Base-by-base conservation (phyloP, 345 rosid species). In the Acer yangbiense region DNA sequence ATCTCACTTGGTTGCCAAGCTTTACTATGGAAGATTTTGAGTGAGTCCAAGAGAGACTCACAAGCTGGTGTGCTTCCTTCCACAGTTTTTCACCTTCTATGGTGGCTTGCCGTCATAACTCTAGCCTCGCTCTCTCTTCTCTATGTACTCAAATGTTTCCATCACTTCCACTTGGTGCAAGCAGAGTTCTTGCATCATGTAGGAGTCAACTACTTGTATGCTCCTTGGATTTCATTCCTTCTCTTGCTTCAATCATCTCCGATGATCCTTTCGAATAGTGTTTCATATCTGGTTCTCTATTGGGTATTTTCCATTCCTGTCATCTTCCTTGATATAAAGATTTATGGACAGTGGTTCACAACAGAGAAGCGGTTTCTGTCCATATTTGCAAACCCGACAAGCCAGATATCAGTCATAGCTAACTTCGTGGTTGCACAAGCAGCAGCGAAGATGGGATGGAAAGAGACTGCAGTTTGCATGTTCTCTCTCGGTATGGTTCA, bases 301-400 rank as follows among this genome's bases (percentile, higher is more conserved):
- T 81, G 85, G 76, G 55, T 84, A 46, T 87, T 88, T 71, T 80
- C 79, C 8, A 4, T 79, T 67, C 97, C 97, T 0, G 72, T 93
- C 62, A 69, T 83, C 76, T 66, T 86, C 6, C 90, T 93, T 4
- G 91, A 91, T 75, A 54, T 87, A 14, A 91, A 91, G 70, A 86
- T 93, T 60, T 91, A 91, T 23, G 97, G 98, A 18, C 97, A 89
- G 78, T 90, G 98, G 95, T 85, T 92, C 79, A 89, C 95, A 6
- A 88, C 92, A 1, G 87, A 88, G 82, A 90, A 85, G 82, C 80
- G 83, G 76, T 88, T 90, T 61, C 64, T 90, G 12, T 90, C 90
- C 0, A 66, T 79, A 10, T 78, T 85, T 55, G 94, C 95, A 1
- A 94, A 91, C 58, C 93, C 95, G 0, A 87, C 92, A 1, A 86